phyloP scores from a whole-genome alignment of 768 basidiomycete genomes.

The Lyophyllum shimeji region DNA sequence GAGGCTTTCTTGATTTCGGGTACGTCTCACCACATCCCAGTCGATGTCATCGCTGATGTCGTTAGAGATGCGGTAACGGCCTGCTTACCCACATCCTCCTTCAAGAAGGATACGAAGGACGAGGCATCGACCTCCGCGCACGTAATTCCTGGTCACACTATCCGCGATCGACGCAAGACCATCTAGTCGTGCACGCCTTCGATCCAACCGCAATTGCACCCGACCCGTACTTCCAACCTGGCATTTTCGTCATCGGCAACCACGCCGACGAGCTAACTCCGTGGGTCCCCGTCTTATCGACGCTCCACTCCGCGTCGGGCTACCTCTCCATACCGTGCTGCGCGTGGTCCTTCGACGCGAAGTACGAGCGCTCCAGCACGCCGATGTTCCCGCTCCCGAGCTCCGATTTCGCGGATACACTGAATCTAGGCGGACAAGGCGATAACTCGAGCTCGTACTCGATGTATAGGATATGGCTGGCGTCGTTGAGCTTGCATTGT shows the following conservation, averaged over 20 bases:
- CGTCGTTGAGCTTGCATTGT: slow-evolving; percentile 63
- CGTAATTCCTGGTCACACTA: slow-evolving; percentile 86
- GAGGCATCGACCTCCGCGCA: slow-evolving; percentile 84
- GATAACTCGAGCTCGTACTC: slow-evolving; percentile 70
- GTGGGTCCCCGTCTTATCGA: slow-evolving; percentile 85
- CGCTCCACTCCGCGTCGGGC: slow-evolving; percentile 56
- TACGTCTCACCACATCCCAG: slow-evolving; percentile 29
- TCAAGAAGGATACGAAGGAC: slow-evolving; percentile 81
- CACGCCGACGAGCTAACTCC: slow-evolving; percentile 97
- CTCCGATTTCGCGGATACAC: slow-evolving; percentile 27
- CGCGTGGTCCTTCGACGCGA: slow-evolving; percentile 74
- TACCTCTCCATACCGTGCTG: slow-evolving; percentile 91
- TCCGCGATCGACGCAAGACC: slow-evolving; percentile 56
- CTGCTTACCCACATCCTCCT: slow-evolving; percentile 85
- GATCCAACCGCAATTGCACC: slow-evolving; percentile 49
- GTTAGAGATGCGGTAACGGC: slow-evolving; percentile 83
- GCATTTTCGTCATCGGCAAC: slow-evolving; percentile 85
- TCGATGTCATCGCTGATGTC: not conserved
- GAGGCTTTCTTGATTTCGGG: slow-evolving; percentile 91
- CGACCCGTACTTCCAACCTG: slow-evolving; percentile 34
- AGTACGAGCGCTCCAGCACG: slow-evolving; percentile 53
- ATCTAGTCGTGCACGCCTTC: slow-evolving; percentile 68
- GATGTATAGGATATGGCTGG: slow-evolving; percentile 86
- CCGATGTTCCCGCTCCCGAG: slow-evolving; percentile 28
- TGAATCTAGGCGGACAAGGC: slow-evolving; percentile 66